Base-by-base conservation (phyloP, 306 rosid genomes). In the Purshia tridentata region DNA sequence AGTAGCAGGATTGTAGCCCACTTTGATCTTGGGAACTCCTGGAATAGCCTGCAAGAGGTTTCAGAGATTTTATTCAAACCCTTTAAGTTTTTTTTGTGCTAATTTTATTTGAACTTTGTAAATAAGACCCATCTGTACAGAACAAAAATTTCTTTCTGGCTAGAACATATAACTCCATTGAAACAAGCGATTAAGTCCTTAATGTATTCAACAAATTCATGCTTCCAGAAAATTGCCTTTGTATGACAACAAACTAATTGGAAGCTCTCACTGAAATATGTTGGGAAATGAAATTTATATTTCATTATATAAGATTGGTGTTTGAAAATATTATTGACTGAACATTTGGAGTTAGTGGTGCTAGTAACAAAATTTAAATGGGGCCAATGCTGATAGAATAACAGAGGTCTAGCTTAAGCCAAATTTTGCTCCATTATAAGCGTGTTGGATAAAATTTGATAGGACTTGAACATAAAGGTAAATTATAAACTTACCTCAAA, bases 1-100 rank as follows among this genome's bases (percentile, higher is more conserved):
- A 37, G 91, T 77, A 4, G 96, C 93, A 40, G 98, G 98, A 23
- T 92, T 92, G 61, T 84, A 78, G 56, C 81, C 85, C 8, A 88
- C 85, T 76, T 52, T 81, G 19, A 89, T 89, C 80, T 88, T 85
- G 35, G 88, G 68, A 41, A 86, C 89, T 40, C 92, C 90, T 13
- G 83, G 85, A 57, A 89, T 81, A 15, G 76, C 89, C 96, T 91
- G 50, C 72, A 51, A 79, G 23, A 55, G 8, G 22, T 0, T 53
- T 53, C 49, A 56, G 12, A 47, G 35, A 29, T 29, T 29, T 64
- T 60, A 14, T 14, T 7, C 50, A 54, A 45, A 14, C 39, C 16
- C 3, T 62, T 13, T 14, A 4, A 44, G 23, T 57, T 8, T 29
- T 29, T 29, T 29, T 29, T 29, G 35, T 29, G 1, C 35, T 1